These are phyloP conservation scores for Scutellaria minor DNA, from an alignment of 257 asterid species.

Conservation along the genomic window DNA sequence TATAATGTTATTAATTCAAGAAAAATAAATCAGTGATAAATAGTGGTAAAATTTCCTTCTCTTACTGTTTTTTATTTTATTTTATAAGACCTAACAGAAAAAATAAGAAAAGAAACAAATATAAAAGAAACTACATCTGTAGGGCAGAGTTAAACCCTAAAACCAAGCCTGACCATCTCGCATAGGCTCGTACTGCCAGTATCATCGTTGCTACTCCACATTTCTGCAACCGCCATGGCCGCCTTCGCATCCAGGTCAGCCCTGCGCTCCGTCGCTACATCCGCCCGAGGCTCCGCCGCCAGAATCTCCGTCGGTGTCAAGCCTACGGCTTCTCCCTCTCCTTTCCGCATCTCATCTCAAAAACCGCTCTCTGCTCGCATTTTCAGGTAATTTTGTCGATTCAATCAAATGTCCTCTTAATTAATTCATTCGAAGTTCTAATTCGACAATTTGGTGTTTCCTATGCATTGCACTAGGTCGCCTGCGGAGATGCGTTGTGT, in stretches of 20 bases:
- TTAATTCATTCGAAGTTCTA: background rate
- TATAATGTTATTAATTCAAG: no score
- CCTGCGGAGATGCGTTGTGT: slow-evolving; percentile 82
- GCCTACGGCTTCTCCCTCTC: slow-evolving; percentile 53
- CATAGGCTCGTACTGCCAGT: background rate
- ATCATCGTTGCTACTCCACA: background rate
- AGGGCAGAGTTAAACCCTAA: slow-evolving; percentile 34
- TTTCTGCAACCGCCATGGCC: slow-evolving; percentile 37
- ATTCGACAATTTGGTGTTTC: slow-evolving; percentile 10
- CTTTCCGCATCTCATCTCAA: slow-evolving; percentile 66
- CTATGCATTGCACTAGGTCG: slow-evolving; percentile 46
- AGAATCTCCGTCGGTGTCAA: slow-evolving; percentile 54
- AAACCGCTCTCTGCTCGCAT: slow-evolving; percentile 72
- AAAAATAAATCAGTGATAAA: no score
- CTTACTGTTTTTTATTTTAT: no score
- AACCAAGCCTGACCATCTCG: slow-evolving; percentile 33
- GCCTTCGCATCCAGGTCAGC: slow-evolving; percentile 72
- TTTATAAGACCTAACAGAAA: no score
- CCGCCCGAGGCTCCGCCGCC: slow-evolving; percentile 57
- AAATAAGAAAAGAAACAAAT: no score
- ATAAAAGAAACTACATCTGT: no score
- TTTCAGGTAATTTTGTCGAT: slow-evolving; percentile 56
- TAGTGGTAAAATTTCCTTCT: no score
- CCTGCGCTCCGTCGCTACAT: slow-evolving; percentile 60
- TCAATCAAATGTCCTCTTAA: background rate